Evolutionary conservation across 805 yeast genomes (phyloP).

Genomic region (Starmerella floricola): DNA sequence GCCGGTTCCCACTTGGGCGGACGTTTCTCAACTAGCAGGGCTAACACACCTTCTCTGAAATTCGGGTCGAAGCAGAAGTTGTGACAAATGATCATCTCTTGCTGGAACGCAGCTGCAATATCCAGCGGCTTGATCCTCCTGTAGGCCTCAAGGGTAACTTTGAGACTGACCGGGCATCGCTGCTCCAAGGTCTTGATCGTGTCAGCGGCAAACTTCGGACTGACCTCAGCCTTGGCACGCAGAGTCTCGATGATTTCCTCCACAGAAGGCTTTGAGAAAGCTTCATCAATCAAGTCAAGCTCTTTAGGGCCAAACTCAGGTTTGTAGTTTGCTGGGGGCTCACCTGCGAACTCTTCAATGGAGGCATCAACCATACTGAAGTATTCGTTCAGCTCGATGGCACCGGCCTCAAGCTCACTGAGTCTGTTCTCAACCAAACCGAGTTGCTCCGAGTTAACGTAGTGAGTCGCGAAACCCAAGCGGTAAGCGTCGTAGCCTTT

Average conservation of each 20-base stretch:
- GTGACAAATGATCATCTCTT: conserved; percentile 66
- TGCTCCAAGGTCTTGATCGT: conserved; percentile 44
- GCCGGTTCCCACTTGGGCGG: conserved; percentile 42
- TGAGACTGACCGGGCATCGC: conserved; percentile 70
- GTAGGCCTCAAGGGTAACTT: conserved; percentile 57
- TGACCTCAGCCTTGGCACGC: conserved; percentile 40
- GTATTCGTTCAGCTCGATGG: conserved; percentile 20
- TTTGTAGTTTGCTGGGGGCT: conserved; percentile 35
- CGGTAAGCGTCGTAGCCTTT: conserved; percentile 69
- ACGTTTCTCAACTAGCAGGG: conserved; percentile 41
- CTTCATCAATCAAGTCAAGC: conserved; percentile 51
- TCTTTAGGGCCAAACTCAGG: conserved; percentile 44
- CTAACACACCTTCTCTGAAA: conserved; percentile 43
- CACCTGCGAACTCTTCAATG: conserved; percentile 63
- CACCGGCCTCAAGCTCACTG: conserved; percentile 40
- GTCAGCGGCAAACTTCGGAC: conserved; percentile 52
- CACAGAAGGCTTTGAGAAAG: conserved; percentile 43
- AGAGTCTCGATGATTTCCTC: conserved; percentile 39
- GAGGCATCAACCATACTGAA: conserved; percentile 50
- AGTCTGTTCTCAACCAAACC: conserved; percentile 53
- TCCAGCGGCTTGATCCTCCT: conserved; percentile 47
- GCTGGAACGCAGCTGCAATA: conserved; percentile 52
- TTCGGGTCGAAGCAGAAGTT: conserved; percentile 57
- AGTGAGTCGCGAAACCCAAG: conserved; percentile 85
- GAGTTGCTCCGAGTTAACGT: conserved; percentile 54